Evolutionary conservation across 2,329 filamentous ascomycete species (phyloP), one percentile per base, ranked within the genome.

Genomic region (Penicillium sp.): DNA sequence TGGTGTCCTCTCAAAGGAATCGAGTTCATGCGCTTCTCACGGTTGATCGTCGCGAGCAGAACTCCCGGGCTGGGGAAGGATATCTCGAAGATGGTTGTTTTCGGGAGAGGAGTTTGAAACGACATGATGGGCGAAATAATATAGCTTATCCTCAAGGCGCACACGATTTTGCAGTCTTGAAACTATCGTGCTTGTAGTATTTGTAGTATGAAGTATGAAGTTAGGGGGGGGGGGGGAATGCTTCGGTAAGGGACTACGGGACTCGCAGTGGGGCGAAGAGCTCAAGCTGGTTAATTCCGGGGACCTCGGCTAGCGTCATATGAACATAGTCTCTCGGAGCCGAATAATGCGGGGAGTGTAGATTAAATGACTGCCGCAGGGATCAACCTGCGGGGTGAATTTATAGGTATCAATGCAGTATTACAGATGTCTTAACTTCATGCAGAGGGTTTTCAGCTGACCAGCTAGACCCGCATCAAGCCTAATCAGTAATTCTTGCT

Each of bases 41-140:
- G 72, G 55, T 78, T 76, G 58, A 81, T 76, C 60, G 80, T 78
- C 61, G 82, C 75, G 61, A 83, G 71, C 55, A 82, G 70, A 65
- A 82, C 70, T 52, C 73, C 70, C 19, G 74, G 65, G 46, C 70
- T 65, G 65, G 81, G 81, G 70, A 79, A 78, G 51, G 73, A 68
- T 6, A 65, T 13, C 16, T 57, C 51, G 37, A 53, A 53, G 51
- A 53, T 53, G 35, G 35, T 53, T 25, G 51, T 53, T 6, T 13
- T 8, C 4, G 51, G 51, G 4, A 37, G 51, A n/a, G 51, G 51
- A 2, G 51, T 53, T 42, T 53, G 35, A 25, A 42, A 53, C 35
- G 51, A 30, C 51, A 53, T 53, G 3, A 4, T 42, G 13, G 30
- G 49, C 5, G 1, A n/a, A n/a, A 6, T 33, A 30, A 14, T 22